phyloP scores from a whole-genome alignment of 2,329 filamentous ascomycete species.

The Fusarium sp. region DNA sequence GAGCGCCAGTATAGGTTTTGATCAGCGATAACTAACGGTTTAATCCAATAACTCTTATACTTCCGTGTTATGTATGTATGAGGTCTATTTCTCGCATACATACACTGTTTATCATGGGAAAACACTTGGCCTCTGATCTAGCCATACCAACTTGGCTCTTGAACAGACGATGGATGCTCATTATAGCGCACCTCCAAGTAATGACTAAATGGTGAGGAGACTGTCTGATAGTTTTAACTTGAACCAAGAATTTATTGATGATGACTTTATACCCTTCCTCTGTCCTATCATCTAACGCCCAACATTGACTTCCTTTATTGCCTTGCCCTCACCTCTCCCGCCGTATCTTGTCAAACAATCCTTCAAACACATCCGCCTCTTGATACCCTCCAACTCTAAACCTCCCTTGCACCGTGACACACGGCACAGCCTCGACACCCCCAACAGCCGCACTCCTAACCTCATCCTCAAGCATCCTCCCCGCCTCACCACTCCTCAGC shows the following conservation, averaged over 20 bases:
- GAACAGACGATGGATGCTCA: neutral
- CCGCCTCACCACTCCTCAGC: constrained; percentile 48
- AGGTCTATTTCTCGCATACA: neutral
- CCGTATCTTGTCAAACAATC: constrained; percentile 72
- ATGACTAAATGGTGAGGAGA: no score
- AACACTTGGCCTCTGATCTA: neutral
- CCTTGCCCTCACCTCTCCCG: constrained; percentile 18
- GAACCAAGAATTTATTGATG: neutral
- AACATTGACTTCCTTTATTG: neutral
- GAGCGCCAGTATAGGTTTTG: constrained; percentile 25
- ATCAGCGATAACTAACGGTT: constrained; percentile 23
- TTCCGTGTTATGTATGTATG: neutral
- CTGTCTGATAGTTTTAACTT: no score
- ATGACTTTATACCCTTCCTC: neutral
- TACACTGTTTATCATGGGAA: neutral
- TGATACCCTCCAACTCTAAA: constrained; percentile 80
- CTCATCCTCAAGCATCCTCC: constrained; percentile 47
- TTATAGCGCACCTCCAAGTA: no score
- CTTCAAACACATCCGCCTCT: constrained; percentile 72
- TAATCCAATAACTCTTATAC: constrained; percentile 5
- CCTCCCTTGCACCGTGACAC: constrained; percentile 76
- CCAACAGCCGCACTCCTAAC: constrained; percentile 45
- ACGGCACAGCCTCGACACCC: constrained; percentile 75
- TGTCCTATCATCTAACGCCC: neutral
- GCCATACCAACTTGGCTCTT: neutral